Conservation (phyloP, 2,329 filamentous ascomycete genomes). For the Pseudopithomyces chartarum region DNA sequence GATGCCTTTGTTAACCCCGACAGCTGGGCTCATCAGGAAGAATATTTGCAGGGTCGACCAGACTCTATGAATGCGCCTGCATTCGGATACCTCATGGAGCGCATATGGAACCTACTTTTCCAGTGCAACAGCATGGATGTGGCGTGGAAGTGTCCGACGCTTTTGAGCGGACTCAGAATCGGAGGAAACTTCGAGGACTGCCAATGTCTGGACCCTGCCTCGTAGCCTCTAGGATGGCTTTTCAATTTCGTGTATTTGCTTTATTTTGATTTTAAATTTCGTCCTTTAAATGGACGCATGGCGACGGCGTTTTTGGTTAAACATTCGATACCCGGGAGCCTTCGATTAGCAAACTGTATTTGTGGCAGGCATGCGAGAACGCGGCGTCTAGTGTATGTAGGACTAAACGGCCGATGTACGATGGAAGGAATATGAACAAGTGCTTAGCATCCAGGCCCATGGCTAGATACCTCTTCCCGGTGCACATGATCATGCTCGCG, state of each 20-base stretch:
- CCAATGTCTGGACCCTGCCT: slow-evolving; percentile 25
- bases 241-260: neutral
- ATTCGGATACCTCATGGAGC: slow-evolving; percentile 30
- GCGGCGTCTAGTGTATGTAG: no score
- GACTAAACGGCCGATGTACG: no score
- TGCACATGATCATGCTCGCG: no score
- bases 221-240: neutral
- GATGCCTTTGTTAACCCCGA: slow-evolving; percentile 20
- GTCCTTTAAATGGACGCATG: neutral
- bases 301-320: neutral
- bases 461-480: neutral
- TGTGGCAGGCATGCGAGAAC: no score
- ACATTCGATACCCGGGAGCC: neutral
- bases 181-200: slow-evolving; percentile 26
- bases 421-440: no score
- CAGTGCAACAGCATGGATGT: slow-evolving; percentile 27
- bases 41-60: slow-evolving; percentile 17
- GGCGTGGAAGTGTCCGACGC: slow-evolving; percentile 26
- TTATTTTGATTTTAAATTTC: neutral
- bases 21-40: slow-evolving; percentile 28
- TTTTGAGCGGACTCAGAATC: slow-evolving; percentile 24
- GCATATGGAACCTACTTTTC: slow-evolving; percentile 29
- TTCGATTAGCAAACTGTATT: no score
- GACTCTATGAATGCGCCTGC: slow-evolving; percentile 23
- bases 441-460: neutral